Conservation (phyloP, 148 eudicot species). For the Rhododendron simsii region DNA sequence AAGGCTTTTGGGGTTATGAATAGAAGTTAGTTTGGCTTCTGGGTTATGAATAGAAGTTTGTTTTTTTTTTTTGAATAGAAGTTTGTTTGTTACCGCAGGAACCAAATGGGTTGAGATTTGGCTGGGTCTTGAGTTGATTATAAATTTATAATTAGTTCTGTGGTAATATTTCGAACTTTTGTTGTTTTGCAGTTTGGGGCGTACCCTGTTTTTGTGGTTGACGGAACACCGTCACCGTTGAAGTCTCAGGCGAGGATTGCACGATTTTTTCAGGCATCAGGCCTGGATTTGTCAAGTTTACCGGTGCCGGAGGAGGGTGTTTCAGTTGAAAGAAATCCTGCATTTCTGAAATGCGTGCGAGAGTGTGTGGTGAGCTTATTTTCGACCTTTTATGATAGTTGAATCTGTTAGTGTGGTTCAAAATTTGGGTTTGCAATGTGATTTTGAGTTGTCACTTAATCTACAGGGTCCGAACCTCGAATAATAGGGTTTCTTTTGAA, state of each 20-base stretch:
- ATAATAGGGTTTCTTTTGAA: background rate
- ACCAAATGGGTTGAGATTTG: background rate
- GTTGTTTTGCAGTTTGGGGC: constrained; percentile 75
- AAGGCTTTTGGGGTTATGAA: background rate
- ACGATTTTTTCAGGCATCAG: constrained; percentile 63
- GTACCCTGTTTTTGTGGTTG: constrained; percentile 85
- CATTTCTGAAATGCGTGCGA: constrained; percentile 58
- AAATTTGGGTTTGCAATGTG: background rate
- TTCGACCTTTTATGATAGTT: background rate
- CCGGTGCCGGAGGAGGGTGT: constrained; percentile 55
- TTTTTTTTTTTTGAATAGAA: background rate
- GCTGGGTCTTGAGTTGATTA: background rate
- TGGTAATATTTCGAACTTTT: background rate
- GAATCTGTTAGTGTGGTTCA: background rate
- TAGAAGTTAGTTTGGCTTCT: background rate
- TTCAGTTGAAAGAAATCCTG: constrained; percentile 64
- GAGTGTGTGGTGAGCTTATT: constrained; percentile 71
- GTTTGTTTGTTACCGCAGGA: background rate
- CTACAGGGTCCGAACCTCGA: background rate
- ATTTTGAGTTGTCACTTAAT: background rate
- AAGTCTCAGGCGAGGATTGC: constrained; percentile 77
- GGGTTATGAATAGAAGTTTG: background rate
- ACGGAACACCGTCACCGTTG: constrained; percentile 79
- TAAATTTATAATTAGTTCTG: background rate
- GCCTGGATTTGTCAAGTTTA: constrained; percentile 45